Base-by-base conservation (phyloP, 2,329 filamentous ascomycete species). In the Ophiostoma novo-ulmi region DNA sequence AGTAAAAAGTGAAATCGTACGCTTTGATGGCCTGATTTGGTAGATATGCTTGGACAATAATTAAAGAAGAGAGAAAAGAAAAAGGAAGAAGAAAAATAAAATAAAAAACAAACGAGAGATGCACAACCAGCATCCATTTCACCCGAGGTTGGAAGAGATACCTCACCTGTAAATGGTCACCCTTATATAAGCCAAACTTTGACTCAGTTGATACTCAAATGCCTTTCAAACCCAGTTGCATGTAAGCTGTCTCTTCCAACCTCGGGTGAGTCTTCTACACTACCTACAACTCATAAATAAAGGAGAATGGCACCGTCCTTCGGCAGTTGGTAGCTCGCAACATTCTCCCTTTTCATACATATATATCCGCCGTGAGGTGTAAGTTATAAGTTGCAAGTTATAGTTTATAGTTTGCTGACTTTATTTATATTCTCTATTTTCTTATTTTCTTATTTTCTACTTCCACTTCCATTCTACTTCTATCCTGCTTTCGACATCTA, bases 331-430 rank as follows among this genome's bases (percentile, higher is more conserved):
- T 17, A 22, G 52, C 11, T 58, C 52, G 52, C 22, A 26, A 58
- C 22, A 58, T 58, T 58, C 52, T 31, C 52, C 52, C 10, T 58
- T 58, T 58, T 58, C 52, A 58, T 58, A 58, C 26, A 58, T 58
- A 58, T 58, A 58, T 58, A 58, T 58, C 52, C 52, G 52, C n/a
- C n/a, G n/a, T n/a, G n/a, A n/a, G n/a, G n/a, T n/a, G n/a, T n/a
- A n/a, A n/a, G n/a, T n/a, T n/a, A n/a, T n/a, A n/a, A n/a, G n/a
- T n/a, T n/a, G n/a, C n/a, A n/a, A n/a, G n/a, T n/a, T n/a, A 58
- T 58, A 58, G 26, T 26, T 26, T 26, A 26, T 26, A 26, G 26
- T 26, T 26, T 26, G 26, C 26, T 1, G 26, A 26, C 26, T 26
- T 2, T 26, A 26, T 26, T 26, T 26, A 1, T 26, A 48, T n/a